Conservation (phyloP, 345 rosid species). For the Moricandia moricandioides region DNA sequence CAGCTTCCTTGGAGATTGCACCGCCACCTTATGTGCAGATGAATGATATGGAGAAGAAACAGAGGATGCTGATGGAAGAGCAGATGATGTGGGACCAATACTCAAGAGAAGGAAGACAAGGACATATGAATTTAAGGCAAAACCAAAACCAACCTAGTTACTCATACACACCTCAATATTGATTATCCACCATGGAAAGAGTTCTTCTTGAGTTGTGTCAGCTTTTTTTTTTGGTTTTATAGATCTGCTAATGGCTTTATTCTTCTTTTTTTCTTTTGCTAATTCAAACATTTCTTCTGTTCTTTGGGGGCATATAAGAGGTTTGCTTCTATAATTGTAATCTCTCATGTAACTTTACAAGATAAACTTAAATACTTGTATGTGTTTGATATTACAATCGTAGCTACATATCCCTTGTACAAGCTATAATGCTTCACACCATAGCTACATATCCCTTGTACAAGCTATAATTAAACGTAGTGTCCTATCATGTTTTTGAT, state of each 20-base stretch:
- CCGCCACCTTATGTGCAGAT: constrained; percentile 71
- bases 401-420: not conserved
- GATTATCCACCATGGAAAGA: not conserved
- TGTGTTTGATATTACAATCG: not conserved
- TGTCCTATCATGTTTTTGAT: too few species aligned
- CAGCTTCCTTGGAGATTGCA: constrained; percentile 56
- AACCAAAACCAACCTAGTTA: constrained; percentile 28
- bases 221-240: not conserved
- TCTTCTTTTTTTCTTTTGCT: not conserved
- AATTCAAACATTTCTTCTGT: not conserved
- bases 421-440: not conserved
- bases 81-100: constrained; percentile 68
- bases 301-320: not conserved
- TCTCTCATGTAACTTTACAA: not conserved
- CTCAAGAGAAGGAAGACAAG: constrained; percentile 58
- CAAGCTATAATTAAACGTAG: too few species aligned
- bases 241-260: constrained; percentile 11
- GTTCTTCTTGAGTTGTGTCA: constrained; percentile 15
- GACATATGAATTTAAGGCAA: constrained; percentile 38
- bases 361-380: not conserved
- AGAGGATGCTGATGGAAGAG: constrained; percentile 59
- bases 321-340: not conserved
- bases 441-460: too few species aligned
- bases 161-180: constrained; percentile 25
- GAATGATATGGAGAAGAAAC: constrained; percentile 77